Evolutionary conservation across 371 early-diverging fungal species (phyloP).

Genomic region (Ordospora pajunii): DNA sequence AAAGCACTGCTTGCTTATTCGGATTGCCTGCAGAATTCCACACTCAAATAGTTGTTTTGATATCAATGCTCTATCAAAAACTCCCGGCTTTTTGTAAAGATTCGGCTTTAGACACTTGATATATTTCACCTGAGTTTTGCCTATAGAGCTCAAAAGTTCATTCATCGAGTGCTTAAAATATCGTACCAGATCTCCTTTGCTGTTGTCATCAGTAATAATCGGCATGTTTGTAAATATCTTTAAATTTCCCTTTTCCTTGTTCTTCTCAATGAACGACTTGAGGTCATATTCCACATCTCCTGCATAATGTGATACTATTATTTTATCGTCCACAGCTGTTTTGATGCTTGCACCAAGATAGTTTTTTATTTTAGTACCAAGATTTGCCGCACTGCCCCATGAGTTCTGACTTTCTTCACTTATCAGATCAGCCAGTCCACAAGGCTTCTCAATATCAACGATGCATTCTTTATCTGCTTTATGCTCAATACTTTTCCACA

Average conservation of each 20-base stretch:
- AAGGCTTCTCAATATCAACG: conserved; percentile 52
- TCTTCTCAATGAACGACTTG: conserved; percentile 89
- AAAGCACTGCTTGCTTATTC: conserved; percentile 86
- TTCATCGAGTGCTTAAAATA: conserved; percentile 69
- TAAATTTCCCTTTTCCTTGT: conserved; percentile 78
- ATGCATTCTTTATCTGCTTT: conserved; percentile 6
- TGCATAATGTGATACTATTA: conserved; percentile 83
- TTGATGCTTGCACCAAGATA: conserved; percentile 19
- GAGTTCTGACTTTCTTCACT: conserved; percentile 59
- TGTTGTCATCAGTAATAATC: conserved; percentile 67
- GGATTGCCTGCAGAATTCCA: conserved; percentile 76
- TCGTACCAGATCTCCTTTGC: conserved; percentile 69
- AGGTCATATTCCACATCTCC: conserved; percentile 80
- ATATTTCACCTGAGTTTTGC: conserved; percentile 86
- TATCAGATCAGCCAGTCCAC: conserved; percentile 59
- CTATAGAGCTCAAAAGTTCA: conserved; percentile 73
- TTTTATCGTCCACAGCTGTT: conserved; percentile 52
- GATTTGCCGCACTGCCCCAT: conserved; percentile 47
- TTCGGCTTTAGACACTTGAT: conserved; percentile 97
- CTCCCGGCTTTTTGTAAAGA: conserved; percentile 72
- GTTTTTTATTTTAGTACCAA: conserved; percentile 46
- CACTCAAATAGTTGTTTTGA: conserved; percentile 32
- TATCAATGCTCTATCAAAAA: conserved; percentile 72
- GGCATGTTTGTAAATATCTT: conserved; percentile 72
- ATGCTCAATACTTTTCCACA: background rate